Evolutionary conservation across 768 basidiomycete genomes (phyloP).

Genomic region (Tricholoma terreum): DNA sequence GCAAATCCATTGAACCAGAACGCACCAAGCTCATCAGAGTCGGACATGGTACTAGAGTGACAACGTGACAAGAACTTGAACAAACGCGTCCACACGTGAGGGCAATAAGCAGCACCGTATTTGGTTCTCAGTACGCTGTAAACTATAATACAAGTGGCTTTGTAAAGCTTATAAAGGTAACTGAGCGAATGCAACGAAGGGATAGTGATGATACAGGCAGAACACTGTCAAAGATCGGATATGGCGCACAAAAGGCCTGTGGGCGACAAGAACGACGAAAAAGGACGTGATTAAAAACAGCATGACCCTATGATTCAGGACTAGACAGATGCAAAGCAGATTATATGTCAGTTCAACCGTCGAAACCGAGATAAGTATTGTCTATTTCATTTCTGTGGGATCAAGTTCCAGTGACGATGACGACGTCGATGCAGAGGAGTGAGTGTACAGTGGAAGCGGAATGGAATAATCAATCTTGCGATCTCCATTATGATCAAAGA

Average conservation of each 20-base stretch:
- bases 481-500: slow-evolving; percentile 74
- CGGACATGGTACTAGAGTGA: slow-evolving; percentile 13
- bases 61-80: slow-evolving; percentile 15
- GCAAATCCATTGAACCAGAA: background rate
- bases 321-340: background rate
- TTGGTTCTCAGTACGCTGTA: too few species aligned
- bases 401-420: slow-evolving; percentile 6
- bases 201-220: too few species aligned
- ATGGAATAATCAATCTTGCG: slow-evolving; percentile 61
- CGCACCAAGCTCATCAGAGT: slow-evolving; percentile 18
- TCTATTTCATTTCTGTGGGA: background rate
- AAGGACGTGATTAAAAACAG: background rate
- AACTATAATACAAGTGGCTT: too few species aligned
- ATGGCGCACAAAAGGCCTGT: too few species aligned
- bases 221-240: too few species aligned
- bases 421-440: slow-evolving; percentile 16
- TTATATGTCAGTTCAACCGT: background rate
- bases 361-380: background rate
- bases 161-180: too few species aligned
- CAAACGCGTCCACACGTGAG: slow-evolving; percentile 19
- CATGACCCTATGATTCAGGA: background rate
- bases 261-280: background rate
- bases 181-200: too few species aligned
- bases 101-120: too few species aligned
- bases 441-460: slow-evolving; percentile 67